These are phyloP conservation scores for Ustanciosporium gigantosporum DNA, from an alignment of 1,284 basidiomycete genomes.

Conservation along the genomic window DNA sequence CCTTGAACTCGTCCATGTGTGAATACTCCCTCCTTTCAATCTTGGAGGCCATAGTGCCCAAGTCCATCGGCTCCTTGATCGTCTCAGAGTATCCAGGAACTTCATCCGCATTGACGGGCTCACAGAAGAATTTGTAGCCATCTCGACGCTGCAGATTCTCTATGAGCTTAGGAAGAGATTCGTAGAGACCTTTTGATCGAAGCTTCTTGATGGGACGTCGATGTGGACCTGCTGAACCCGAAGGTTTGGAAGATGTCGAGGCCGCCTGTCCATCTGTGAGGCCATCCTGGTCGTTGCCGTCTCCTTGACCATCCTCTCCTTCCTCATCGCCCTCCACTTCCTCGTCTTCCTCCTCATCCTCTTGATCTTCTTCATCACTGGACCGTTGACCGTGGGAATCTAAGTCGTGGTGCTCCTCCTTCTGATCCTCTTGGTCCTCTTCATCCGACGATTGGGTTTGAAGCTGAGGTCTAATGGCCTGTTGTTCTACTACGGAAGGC, in stretches of 20 bases:
- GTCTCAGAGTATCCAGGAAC: constrained; percentile 73
- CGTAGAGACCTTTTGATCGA: constrained; percentile 37
- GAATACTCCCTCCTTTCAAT: constrained; percentile 34
- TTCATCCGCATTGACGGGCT: constrained; percentile 70
- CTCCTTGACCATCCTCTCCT: neutral
- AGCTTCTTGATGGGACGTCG: constrained; percentile 38
- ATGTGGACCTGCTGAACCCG: neutral
- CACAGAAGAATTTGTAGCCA: constrained; percentile 80
- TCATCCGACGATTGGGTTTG: constrained; percentile 2
- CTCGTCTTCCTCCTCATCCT: neutral
- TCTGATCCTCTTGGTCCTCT: constrained; percentile 2
- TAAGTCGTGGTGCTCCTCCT: neutral
- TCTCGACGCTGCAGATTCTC: constrained; percentile 68
- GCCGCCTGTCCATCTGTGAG: too few relatives aligned
- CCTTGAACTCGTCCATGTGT: constrained; percentile 44
- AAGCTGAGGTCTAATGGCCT: constrained; percentile 2
- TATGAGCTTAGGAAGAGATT: constrained; percentile 38
- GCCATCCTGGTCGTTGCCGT: neutral
- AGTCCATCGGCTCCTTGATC: constrained; percentile 77
- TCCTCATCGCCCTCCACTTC: neutral
- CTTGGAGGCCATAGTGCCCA: constrained; percentile 72
- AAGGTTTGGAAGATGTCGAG: neutral
- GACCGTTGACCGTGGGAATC: neutral
- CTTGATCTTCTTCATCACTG: neutral
- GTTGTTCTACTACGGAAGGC: constrained; percentile 9